A percentile compares a stretch with the other conserved stretches of the same genome.
Conservation (phyloP, 1,284 basidiomycete species). For the Microstroma glucosiphilum region DNA sequence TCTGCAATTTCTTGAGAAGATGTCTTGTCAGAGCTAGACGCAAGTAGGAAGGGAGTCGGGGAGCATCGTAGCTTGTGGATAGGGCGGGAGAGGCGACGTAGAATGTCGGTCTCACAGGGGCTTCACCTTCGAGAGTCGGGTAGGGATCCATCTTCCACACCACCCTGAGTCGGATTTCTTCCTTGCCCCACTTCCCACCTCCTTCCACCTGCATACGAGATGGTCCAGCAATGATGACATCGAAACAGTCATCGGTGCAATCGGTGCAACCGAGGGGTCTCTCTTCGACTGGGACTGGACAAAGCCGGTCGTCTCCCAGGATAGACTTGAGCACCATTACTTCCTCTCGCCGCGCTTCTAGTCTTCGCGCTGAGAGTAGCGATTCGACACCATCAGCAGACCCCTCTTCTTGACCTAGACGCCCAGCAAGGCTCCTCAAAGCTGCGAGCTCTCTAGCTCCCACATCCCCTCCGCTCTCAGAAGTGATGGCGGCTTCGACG, state of each 20-base stretch:
- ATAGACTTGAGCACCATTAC: conserved; percentile 60
- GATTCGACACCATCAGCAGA: not conserved
- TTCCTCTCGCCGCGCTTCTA: conserved; percentile 60
- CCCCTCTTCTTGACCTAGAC: not conserved
- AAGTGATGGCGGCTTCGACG: conserved; percentile 59
- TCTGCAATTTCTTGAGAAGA: conserved; percentile 36
- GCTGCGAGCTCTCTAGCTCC: conserved; percentile 24
- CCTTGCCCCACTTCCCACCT: conserved; percentile 29
- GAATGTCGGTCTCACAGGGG: conserved; percentile 57
- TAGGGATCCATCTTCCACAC: conserved; percentile 11
- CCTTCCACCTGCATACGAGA: not conserved
- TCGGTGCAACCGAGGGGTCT: conserved; percentile 26
- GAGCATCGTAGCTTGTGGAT: conserved; percentile 45
- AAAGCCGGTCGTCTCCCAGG: conserved; percentile 51
- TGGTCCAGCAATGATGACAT: conserved; percentile 36
- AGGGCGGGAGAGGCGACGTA: conserved; percentile 63
- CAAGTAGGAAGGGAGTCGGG: conserved; percentile 67
- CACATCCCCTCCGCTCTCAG: conserved; percentile 14
- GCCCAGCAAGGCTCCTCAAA: not conserved
- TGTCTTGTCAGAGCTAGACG: conserved; percentile 72
- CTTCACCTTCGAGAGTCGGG: conserved; percentile 44
- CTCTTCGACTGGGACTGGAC: conserved; percentile 27
- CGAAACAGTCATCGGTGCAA: conserved; percentile 48
- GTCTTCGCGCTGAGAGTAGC: not conserved
- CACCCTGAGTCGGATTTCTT: conserved; percentile 63